Conservation (phyloP, 768 basidiomycete genomes). For the Sutorius australiensis region DNA sequence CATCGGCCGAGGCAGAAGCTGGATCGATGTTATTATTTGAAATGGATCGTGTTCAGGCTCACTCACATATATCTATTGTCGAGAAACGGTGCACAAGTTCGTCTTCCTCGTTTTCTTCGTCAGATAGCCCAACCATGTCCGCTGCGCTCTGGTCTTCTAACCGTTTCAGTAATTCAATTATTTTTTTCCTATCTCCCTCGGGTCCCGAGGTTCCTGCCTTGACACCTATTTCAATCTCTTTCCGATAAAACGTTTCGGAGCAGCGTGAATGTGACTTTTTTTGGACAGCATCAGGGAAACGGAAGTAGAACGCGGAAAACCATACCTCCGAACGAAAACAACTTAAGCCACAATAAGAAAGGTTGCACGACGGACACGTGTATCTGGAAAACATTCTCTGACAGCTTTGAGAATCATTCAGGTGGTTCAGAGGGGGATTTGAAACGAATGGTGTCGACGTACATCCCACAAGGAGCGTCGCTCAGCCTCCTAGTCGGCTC, state of each 20-base stretch:
- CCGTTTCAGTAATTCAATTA: slow-evolving; percentile 66
- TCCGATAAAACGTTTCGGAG: slow-evolving; percentile 79
- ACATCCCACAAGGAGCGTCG: slow-evolving; percentile 43
- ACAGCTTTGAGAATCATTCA: slow-evolving; percentile 46
- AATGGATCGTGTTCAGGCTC: neutral
- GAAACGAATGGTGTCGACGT: slow-evolving; percentile 17
- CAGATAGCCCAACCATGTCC: slow-evolving; percentile 35
- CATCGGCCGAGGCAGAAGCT: slow-evolving; percentile 56
- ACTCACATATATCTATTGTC: slow-evolving; percentile 60
- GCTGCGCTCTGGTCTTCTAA: slow-evolving; percentile 61
- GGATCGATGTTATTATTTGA: neutral
- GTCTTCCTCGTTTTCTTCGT: slow-evolving; percentile 38
- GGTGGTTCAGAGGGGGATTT: slow-evolving; percentile 1
- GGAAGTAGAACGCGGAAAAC: slow-evolving; percentile 1
- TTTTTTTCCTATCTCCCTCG: slow-evolving; percentile 54
- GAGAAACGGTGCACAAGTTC: slow-evolving; percentile 51
- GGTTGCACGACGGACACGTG: slow-evolving; percentile 78
- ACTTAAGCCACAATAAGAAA: slow-evolving; percentile 72
- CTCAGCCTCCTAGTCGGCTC: neutral
- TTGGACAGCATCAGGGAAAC: neutral
- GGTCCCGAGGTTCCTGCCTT: slow-evolving; percentile 51
- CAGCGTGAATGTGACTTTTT: slow-evolving; percentile 60
- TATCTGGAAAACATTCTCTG: slow-evolving; percentile 73
- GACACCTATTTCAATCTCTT: slow-evolving; percentile 65
- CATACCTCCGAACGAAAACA: slow-evolving; percentile 76